Evolutionary conservation across 2,329 filamentous ascomycete genomes (phyloP).

Genomic region (Fusarium guadeloupense): DNA sequence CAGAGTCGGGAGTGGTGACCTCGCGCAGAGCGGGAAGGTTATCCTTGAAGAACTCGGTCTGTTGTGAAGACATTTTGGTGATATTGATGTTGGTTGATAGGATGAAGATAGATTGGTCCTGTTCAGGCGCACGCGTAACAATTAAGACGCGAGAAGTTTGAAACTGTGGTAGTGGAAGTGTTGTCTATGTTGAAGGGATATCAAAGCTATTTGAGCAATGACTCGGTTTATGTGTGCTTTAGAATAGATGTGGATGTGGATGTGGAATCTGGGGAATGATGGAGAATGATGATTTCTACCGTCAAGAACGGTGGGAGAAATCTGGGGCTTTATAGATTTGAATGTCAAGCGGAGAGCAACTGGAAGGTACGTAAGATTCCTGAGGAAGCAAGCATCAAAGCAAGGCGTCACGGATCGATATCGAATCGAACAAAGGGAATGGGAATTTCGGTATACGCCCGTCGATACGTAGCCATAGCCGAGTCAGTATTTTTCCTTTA

Average conservation of each 20-base stretch:
- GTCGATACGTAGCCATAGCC: slow-evolving; percentile 39
- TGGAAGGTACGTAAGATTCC: slow-evolving; percentile 25
- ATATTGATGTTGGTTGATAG: slow-evolving; percentile 3
- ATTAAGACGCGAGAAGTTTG: slow-evolving; percentile 6
- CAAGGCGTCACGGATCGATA: slow-evolving; percentile 33
- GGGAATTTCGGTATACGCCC: slow-evolving; percentile 29
- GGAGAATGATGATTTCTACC: slow-evolving; percentile 45
- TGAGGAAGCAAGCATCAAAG: slow-evolving; percentile 19
- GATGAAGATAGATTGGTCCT: slow-evolving; percentile 28
- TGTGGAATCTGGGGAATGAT: slow-evolving; percentile 32
- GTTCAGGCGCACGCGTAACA: slow-evolving; percentile 33
- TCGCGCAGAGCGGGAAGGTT: slow-evolving; percentile 44
- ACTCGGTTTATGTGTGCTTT: slow-evolving; percentile 17
- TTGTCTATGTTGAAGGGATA: background rate
- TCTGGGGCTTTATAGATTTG: slow-evolving; percentile 47
- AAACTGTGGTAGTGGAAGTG: background rate
- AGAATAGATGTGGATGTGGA: slow-evolving; percentile 10
- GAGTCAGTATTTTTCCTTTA: slow-evolving; percentile 39
- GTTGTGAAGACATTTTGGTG: slow-evolving; percentile 32
- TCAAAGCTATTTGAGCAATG: background rate
- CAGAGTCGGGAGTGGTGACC: slow-evolving; percentile 41
- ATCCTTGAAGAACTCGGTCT: slow-evolving; percentile 33
- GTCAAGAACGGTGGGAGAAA: slow-evolving; percentile 53
- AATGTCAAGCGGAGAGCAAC: slow-evolving; percentile 10
- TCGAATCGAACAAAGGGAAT: slow-evolving; percentile 31